phyloP scores from a whole-genome alignment of 495 filamentous ascomycete species.

The Podospora tetraspora region DNA sequence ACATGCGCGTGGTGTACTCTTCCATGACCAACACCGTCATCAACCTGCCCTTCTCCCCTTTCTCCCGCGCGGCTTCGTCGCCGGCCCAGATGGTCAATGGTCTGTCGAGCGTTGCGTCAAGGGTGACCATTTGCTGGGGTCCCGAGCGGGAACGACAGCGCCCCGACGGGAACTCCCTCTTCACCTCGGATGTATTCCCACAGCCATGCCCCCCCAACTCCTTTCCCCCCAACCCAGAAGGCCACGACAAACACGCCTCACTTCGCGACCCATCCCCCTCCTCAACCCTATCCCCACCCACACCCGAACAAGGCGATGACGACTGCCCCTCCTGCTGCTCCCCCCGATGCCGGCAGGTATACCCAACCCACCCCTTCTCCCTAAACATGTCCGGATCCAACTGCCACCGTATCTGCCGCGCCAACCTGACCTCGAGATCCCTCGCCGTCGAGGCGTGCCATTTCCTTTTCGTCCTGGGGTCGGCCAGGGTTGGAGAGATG shows the following conservation, averaged over 20 bases:
- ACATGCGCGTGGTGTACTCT: constrained; percentile 30
- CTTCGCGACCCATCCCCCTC: not conserved
- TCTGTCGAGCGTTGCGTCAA: constrained; percentile 15
- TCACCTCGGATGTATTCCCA: not conserved
- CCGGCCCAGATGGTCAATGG: constrained; percentile 27
- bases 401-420: constrained; percentile 28
- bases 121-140: not conserved
- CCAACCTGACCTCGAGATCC: constrained; percentile 20
- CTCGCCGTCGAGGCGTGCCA: constrained; percentile 22
- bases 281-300: not conserved
- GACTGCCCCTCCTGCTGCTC: not conserved
- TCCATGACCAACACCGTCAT: constrained; percentile 32
- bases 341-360: constrained; percentile 33
- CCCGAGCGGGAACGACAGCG: not conserved
- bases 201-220: not conserved
- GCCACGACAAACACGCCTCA: not conserved
- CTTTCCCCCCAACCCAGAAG: not conserved
- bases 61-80: constrained; percentile 18
- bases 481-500: constrained; percentile 17
- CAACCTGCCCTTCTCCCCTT: constrained; percentile 10
- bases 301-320: not conserved
- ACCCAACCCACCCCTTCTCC: constrained; percentile 33
- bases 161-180: not conserved
- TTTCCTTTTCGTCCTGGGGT: constrained; percentile 12
- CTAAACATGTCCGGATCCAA: constrained; percentile 31